phyloP scores from a whole-genome alignment of 2,329 filamentous ascomycete genomes.

The Arthroderma sp. region DNA sequence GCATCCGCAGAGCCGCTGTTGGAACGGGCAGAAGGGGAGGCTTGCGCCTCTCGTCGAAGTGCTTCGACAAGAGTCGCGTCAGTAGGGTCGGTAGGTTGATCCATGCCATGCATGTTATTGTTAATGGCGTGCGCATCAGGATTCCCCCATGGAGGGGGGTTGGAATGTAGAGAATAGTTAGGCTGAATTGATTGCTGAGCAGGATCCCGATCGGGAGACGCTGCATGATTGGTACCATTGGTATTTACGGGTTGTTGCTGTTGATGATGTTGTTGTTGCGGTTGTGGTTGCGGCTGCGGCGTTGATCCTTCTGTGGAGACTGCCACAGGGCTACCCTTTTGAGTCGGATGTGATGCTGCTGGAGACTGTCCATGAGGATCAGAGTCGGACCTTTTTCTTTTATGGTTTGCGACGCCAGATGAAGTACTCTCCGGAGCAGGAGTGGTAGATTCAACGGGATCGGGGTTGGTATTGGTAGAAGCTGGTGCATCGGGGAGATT shows the following conservation, averaged over 20 bases:
- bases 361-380: constrained; percentile 32
- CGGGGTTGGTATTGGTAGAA: constrained; percentile 16
- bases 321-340: constrained; percentile 11
- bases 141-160: constrained; percentile 23
- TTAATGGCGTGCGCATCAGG: constrained; percentile 30
- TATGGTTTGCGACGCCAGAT: constrained; percentile 19
- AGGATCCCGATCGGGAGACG: neutral
- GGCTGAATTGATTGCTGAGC: constrained; percentile 12
- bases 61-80: constrained; percentile 40
- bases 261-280: neutral
- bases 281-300: neutral
- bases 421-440: constrained; percentile 30
- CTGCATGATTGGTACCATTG: neutral
- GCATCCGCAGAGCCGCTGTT: neutral
- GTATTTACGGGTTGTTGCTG: neutral
- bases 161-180: constrained; percentile 13
- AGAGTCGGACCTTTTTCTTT: constrained; percentile 55
- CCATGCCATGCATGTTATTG: constrained; percentile 28
- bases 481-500: constrained; percentile 6
- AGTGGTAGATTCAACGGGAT: constrained; percentile 11
- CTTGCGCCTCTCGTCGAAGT: constrained; percentile 37
- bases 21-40: neutral
- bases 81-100: constrained; percentile 30
- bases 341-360: constrained; percentile 24
- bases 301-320: neutral